These are phyloP conservation scores for Fusarium sp. DNA, from an alignment of 2,329 filamentous ascomycete species.

Conservation along the genomic window DNA sequence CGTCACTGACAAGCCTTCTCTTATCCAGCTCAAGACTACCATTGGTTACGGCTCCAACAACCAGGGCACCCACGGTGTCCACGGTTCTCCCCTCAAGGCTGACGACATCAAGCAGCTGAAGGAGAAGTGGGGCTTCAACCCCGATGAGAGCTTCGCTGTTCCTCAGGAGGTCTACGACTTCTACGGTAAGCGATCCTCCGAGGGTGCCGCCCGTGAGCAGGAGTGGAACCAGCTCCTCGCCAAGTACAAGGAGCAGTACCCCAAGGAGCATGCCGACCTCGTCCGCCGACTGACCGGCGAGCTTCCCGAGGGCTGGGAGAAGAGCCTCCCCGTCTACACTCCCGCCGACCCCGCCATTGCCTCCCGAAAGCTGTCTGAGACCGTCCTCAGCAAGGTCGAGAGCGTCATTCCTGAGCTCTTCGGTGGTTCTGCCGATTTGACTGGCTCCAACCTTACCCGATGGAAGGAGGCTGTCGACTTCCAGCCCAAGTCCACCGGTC, in stretches of 20 bases:
- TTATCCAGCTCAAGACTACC: constrained; percentile 97
- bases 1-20: constrained; percentile 94
- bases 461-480: constrained; percentile 98
- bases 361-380: constrained; percentile 96
- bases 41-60: constrained; percentile 96
- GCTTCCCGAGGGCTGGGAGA: constrained; percentile 97
- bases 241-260: constrained; percentile 84
- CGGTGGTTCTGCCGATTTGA: constrained; percentile 97
- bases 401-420: constrained; percentile 86
- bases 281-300: constrained; percentile 81
- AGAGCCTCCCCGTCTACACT: constrained; percentile 90
- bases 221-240: constrained; percentile 95
- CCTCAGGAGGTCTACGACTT: constrained; percentile 94
- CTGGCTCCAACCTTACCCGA: constrained; percentile 97
- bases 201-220: constrained; percentile 88
- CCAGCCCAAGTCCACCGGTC: constrained; percentile 86
- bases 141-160: constrained; percentile 90
- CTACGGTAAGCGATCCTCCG: constrained; percentile 85
- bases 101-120: constrained; percentile 96
- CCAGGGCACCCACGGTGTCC: constrained; percentile 93
- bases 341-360: constrained; percentile 85
- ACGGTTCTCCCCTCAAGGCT: constrained; percentile 94
- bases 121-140: constrained; percentile 95
- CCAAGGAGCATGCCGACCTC: constrained; percentile 83
- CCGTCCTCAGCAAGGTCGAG: constrained; percentile 89